Conservation (phyloP, 495 filamentous ascomycete species). For the Aspergillus conjunctus region DNA sequence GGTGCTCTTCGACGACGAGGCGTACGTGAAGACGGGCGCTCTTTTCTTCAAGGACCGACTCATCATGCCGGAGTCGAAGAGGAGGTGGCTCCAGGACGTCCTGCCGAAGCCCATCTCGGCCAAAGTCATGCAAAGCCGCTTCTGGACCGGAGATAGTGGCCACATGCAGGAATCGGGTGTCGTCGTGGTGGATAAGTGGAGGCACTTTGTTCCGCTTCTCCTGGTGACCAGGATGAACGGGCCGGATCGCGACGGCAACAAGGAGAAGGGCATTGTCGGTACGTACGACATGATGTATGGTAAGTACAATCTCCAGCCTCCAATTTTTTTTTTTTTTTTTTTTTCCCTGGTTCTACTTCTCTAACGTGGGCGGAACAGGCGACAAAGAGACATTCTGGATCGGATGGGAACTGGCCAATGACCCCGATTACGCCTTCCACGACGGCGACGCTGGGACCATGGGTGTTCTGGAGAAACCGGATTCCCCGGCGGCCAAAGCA, state of each 20-base stretch:
- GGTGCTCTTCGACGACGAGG: slow-evolving; percentile 36
- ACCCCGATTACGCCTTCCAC: slow-evolving; percentile 30
- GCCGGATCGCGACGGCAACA: slow-evolving; percentile 30
- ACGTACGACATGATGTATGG: slow-evolving; percentile 37
- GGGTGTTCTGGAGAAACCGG: slow-evolving; percentile 14
- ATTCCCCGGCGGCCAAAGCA: neutral
- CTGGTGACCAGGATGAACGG: slow-evolving; percentile 34
- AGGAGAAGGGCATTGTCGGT: slow-evolving; percentile 13
- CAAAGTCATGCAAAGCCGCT: slow-evolving; percentile 21
- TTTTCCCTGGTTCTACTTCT: too few relatives aligned
- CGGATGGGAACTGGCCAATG: slow-evolving; percentile 30
- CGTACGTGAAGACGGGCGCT: slow-evolving; percentile 35
- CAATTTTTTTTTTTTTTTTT: too few relatives aligned
- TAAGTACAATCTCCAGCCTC: slow-evolving; percentile 5
- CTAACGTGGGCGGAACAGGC: slow-evolving; percentile 12
- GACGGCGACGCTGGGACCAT: slow-evolving; percentile 26
- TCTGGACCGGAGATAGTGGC: slow-evolving; percentile 30
- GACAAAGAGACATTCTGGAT: slow-evolving; percentile 38
- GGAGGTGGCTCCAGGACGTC: slow-evolving; percentile 25
- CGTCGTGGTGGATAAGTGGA: slow-evolving; percentile 32
- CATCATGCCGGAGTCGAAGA: slow-evolving; percentile 26
- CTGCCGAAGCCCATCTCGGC: slow-evolving; percentile 25
- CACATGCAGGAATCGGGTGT: slow-evolving; percentile 39
- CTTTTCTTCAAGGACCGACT: slow-evolving; percentile 47
- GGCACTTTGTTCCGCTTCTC: slow-evolving; percentile 31